These are phyloP conservation scores for Paramecium octaurelia DNA, from an alignment of 73 alveolate genomes.

Conservation along the genomic window DNA sequence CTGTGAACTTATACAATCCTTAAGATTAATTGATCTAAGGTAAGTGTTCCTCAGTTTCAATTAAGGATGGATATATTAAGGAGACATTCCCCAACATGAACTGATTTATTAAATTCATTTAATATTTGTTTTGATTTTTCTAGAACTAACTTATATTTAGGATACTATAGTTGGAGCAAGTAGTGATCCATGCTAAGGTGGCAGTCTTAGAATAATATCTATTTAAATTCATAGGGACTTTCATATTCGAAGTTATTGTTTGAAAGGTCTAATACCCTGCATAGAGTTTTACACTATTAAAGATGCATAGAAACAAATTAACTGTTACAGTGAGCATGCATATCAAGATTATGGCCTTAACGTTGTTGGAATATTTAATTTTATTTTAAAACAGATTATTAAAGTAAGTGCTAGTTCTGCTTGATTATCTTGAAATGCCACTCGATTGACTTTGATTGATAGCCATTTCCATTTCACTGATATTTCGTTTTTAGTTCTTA, in stretches of 20 bases:
- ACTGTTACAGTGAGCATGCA: neutral
- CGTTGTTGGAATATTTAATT: neutral
- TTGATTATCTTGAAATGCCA: slow-evolving; percentile 9
- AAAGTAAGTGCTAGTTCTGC: neutral
- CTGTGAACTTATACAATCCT: neutral
- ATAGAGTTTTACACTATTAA: neutral
- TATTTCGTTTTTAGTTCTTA: neutral
- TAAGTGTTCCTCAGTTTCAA: neutral
- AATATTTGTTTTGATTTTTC: neutral
- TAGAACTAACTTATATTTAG: neutral
- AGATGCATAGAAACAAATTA: neutral
- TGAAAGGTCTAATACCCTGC: neutral
- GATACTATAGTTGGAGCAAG: neutral
- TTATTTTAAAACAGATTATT: neutral
- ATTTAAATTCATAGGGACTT: slow-evolving; percentile 2
- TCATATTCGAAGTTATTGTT: neutral
- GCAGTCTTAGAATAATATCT: neutral
- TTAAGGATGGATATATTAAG: neutral
- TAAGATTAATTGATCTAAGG: neutral
- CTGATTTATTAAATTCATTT: neutral
- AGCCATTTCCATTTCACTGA: slow-evolving; percentile 8
- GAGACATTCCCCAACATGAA: neutral
- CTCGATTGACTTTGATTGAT: neutral
- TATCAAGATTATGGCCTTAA: neutral
- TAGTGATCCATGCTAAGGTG: neutral